A percentile compares a stretch with the other conserved stretches of the same genome.
phyloP scores from a whole-genome alignment of 2,329 filamentous ascomycete genomes.

The Diaporthe caulivora region DNA sequence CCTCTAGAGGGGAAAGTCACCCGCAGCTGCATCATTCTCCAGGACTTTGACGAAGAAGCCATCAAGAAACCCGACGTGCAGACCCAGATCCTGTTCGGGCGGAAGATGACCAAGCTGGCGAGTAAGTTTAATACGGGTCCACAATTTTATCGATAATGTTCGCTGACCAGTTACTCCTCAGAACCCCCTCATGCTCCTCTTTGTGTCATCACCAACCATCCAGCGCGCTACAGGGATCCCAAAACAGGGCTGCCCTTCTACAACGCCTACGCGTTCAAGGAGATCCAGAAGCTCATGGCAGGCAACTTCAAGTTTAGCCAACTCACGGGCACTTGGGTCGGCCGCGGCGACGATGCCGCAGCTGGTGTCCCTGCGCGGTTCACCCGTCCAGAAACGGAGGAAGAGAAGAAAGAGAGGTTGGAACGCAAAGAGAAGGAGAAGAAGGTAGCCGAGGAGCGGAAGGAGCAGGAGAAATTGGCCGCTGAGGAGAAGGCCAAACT shows the following conservation, averaged over 20 bases:
- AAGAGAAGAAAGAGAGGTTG: conserved; percentile 39
- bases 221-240: conserved; percentile 87
- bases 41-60: conserved; percentile 69
- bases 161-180: conserved; percentile 43
- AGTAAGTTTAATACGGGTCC: conserved; percentile 56
- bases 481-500: conserved; percentile 26
- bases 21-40: conserved; percentile 69
- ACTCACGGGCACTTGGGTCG: conserved; percentile 86
- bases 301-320: conserved; percentile 87
- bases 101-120: conserved; percentile 68
- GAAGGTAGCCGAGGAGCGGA: conserved; percentile 29
- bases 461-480: conserved; percentile 23
- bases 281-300: conserved; percentile 79
- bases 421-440: conserved; percentile 38
- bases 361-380: conserved; percentile 87
- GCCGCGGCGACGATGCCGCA: conserved; percentile 70
- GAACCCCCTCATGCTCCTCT: conserved; percentile 66
- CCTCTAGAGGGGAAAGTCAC: conserved; percentile 64
- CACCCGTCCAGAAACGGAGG: conserved; percentile 45
- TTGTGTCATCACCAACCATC: conserved; percentile 86
- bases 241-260: conserved; percentile 85
- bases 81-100: conserved; percentile 69
- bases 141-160: not conserved
- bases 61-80: conserved; percentile 69
- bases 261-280: conserved; percentile 83